Percentiles rank a stretch among this genome's conserved stretches.
Evolutionary conservation across 768 basidiomycete genomes (phyloP).

Genomic region (Brasilioporus rufonigricans): DNA sequence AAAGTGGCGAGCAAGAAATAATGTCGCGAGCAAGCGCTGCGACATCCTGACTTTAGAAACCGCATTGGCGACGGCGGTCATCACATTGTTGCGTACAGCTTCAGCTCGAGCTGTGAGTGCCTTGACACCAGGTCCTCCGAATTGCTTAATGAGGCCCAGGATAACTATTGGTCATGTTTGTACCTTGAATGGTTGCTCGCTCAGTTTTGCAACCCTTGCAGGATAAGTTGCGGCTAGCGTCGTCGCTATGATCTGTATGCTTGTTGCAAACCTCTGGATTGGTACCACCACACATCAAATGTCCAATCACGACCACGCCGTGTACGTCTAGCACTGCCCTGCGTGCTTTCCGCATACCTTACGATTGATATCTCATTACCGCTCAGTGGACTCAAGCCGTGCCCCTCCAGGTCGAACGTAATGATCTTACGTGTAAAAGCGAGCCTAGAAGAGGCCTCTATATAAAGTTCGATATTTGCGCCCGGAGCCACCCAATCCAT

Average conservation of each 20-base stretch:
- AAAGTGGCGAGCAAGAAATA: slow-evolving; percentile 6
- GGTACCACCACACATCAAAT: slow-evolving; percentile 5
- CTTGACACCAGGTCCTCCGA: not conserved
- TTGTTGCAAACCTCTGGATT: not conserved
- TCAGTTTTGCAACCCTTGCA: slow-evolving; percentile 1
- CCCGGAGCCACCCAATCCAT: not conserved
- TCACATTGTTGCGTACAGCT: slow-evolving; percentile 2
- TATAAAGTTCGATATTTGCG: slow-evolving; percentile 7
- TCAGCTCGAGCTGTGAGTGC: not conserved
- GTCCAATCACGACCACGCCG: not conserved
- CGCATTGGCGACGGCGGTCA: slow-evolving; percentile 4
- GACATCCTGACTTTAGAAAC: slow-evolving; percentile 4
- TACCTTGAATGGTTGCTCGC: not conserved
- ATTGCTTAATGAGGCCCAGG: not conserved
- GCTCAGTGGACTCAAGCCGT: slow-evolving; percentile 11
- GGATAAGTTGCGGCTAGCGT: not conserved
- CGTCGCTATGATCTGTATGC: not conserved
- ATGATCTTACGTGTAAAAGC: slow-evolving; percentile 11
- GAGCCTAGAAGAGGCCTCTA: slow-evolving; percentile 11
- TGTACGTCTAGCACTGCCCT: slow-evolving; percentile 14
- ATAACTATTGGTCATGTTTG: not conserved
- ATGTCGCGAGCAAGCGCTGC: not conserved
- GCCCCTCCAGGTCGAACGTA: slow-evolving; percentile 12
- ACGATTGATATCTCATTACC: slow-evolving; percentile 13
- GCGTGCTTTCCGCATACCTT: slow-evolving; percentile 10